Percentiles rank a stretch among this genome's conserved stretches.
phyloP scores from a whole-genome alignment of 192 early-diverging fungal genomes.

The Dispira simplex region DNA sequence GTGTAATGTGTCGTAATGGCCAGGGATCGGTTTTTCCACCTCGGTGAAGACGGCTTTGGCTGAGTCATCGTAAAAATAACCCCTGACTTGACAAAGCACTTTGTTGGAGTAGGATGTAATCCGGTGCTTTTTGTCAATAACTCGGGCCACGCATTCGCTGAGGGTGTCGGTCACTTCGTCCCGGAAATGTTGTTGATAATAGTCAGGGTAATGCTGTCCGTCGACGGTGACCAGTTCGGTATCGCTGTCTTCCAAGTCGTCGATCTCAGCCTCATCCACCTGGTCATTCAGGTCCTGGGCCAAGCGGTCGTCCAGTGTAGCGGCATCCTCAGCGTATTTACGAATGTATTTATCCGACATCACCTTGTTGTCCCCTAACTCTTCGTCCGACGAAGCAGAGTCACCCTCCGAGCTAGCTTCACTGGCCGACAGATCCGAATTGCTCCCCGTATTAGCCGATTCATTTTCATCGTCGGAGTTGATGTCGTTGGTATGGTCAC shows the following conservation, averaged over 20 bases:
- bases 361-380: slow-evolving; percentile 4
- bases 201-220: slow-evolving; percentile 25
- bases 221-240: slow-evolving; percentile 12
- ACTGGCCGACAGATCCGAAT: background rate
- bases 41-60: slow-evolving; percentile 14
- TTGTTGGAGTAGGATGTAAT: slow-evolving; percentile 15
- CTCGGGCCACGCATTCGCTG: slow-evolving; percentile 17
- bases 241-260: background rate
- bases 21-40: slow-evolving; percentile 15
- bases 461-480: background rate
- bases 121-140: slow-evolving; percentile 20
- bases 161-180: slow-evolving; percentile 22
- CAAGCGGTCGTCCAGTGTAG: background rate
- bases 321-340: slow-evolving; percentile 14
- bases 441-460: background rate
- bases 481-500: background rate
- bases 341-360: slow-evolving; percentile 6
- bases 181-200: slow-evolving; percentile 17
- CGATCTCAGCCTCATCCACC: slow-evolving; percentile 6
- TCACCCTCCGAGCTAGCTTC: background rate
- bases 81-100: slow-evolving; percentile 20
- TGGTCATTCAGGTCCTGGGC: background rate
- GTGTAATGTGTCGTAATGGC: slow-evolving; percentile 15
- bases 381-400: background rate
- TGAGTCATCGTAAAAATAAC: slow-evolving; percentile 16